A percentile compares a stretch with the other conserved stretches of the same genome.
Conservation (phyloP, 805 yeast species). For the Monosporozyma aquatica region DNA sequence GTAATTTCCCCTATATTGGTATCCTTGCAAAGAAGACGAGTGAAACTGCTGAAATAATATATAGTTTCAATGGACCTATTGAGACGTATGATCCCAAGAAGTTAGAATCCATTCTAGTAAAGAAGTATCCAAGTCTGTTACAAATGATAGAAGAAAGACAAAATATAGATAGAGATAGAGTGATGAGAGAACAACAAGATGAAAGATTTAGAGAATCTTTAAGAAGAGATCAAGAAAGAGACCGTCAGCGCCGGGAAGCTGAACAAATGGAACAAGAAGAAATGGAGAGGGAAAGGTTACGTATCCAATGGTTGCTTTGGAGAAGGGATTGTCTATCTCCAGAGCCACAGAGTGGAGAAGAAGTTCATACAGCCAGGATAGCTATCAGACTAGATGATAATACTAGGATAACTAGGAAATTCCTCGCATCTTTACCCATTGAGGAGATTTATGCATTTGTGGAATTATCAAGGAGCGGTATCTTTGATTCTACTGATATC, state of each 20-base stretch:
- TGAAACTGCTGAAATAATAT: constrained; percentile 26
- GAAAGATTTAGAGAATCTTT: constrained; percentile 65
- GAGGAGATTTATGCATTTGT: constrained; percentile 66
- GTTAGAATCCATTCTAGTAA: constrained; percentile 17
- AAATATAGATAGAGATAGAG: constrained; percentile 47
- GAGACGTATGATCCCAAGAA: constrained; percentile 11
- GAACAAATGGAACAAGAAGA: constrained; percentile 28
- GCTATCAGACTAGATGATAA: constrained; percentile 65
- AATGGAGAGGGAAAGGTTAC: constrained; percentile 15
- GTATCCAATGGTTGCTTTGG: constrained; percentile 43
- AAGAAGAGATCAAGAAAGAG: constrained; percentile 52
- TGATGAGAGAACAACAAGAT: constrained; percentile 64
- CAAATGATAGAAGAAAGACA: constrained; percentile 55
- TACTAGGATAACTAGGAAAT: constrained; percentile 42
- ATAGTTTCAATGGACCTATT: constrained; percentile 19
- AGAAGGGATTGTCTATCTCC: constrained; percentile 30
- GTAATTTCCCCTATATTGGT: constrained; percentile 76
- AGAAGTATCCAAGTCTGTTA: constrained; percentile 33
- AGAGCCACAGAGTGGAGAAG: constrained; percentile 22
- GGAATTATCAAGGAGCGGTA: constrained; percentile 38
- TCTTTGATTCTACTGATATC: constrained; percentile 15
- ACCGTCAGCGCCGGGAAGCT: constrained; percentile 20
- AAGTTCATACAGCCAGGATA: constrained; percentile 42
- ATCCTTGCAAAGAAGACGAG: constrained; percentile 58
- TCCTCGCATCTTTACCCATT: constrained; percentile 39